Conservation (phyloP, 1,139 yeast species). For the Taphrina pruni region DNA sequence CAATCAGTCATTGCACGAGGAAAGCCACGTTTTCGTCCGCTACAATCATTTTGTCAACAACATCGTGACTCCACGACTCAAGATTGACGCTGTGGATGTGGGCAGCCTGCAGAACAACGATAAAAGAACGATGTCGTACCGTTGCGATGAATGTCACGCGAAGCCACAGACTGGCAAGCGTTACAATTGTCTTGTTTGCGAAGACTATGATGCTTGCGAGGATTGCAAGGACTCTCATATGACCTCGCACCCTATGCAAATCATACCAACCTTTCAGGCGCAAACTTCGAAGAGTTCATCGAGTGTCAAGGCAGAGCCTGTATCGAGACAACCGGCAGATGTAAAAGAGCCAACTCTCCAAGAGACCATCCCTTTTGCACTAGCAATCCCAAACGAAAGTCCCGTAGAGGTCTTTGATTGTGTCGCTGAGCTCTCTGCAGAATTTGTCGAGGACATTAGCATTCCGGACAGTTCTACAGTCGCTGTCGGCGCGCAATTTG, state of each 20-base stretch:
- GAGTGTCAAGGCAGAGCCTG: background rate
- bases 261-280: constrained; percentile 12
- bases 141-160: constrained; percentile 9
- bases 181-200: constrained; percentile 51
- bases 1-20: constrained; percentile 17
- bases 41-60: constrained; percentile 26
- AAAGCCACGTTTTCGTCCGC: constrained; percentile 26
- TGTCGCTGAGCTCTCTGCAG: constrained; percentile 8
- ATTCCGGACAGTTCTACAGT: constrained; percentile 32
- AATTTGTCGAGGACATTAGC: constrained; percentile 32
- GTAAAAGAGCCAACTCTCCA: background rate
- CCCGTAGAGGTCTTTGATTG: background rate
- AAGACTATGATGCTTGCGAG: constrained; percentile 50
- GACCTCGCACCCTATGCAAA: constrained; percentile 16
- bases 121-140: background rate
- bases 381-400: background rate
- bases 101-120: background rate
- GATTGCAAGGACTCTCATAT: constrained; percentile 1
- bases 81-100: constrained; percentile 1
- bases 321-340: background rate
- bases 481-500: constrained; percentile 29
- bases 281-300: background rate
- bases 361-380: background rate
- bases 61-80: constrained; percentile 14
- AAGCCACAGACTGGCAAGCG: constrained; percentile 47